A percentile compares a stretch with the other conserved stretches of the same genome.
Evolutionary conservation across 352 stramenopile genomes (phyloP).

Genomic region (Phytophthora chlamydospora): DNA sequence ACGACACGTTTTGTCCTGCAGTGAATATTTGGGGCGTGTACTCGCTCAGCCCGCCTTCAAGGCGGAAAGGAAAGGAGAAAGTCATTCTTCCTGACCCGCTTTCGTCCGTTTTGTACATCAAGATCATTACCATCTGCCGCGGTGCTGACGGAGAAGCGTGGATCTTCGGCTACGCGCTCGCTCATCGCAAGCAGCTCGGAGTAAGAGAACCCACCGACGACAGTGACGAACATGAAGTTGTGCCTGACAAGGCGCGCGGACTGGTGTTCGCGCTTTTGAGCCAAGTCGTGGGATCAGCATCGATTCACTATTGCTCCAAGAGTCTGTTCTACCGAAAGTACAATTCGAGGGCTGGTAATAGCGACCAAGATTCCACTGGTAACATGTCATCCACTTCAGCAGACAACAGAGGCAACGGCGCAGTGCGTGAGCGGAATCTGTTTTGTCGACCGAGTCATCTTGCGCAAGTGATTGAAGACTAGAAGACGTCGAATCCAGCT

Average conservation of each 20-base stretch:
- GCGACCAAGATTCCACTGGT: neutral
- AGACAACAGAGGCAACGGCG: constrained; percentile 6
- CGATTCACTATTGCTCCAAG: constrained; percentile 35
- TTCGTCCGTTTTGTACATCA: constrained; percentile 29
- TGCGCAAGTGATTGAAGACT: constrained; percentile 1
- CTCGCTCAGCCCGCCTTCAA: constrained; percentile 19
- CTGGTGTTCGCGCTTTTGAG: constrained; percentile 29
- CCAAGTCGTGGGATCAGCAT: constrained; percentile 30
- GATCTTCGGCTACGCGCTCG: constrained; percentile 32
- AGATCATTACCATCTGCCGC: constrained; percentile 34
- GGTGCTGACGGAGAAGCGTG: constrained; percentile 35
- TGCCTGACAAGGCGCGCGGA: constrained; percentile 22
- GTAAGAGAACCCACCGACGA: neutral
- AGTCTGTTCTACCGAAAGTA: constrained; percentile 34
- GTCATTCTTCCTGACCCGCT: constrained; percentile 27
- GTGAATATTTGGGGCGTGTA: constrained; percentile 41
- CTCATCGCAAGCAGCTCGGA: constrained; percentile 13
- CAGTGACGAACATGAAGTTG: constrained; percentile 30
- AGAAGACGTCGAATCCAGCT: too few species aligned
- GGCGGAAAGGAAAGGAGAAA: constrained; percentile 15
- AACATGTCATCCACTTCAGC: neutral
- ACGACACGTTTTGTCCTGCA: constrained; percentile 40
- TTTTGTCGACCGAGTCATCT: constrained; percentile 29
- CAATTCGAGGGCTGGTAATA: constrained; percentile 1
- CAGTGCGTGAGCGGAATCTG: constrained; percentile 12